A percentile compares a stretch with the other conserved stretches of the same genome.
Conservation (phyloP, 2,329 filamentous ascomycete genomes). For the Teratosphaeria pseudoeucalypti region DNA sequence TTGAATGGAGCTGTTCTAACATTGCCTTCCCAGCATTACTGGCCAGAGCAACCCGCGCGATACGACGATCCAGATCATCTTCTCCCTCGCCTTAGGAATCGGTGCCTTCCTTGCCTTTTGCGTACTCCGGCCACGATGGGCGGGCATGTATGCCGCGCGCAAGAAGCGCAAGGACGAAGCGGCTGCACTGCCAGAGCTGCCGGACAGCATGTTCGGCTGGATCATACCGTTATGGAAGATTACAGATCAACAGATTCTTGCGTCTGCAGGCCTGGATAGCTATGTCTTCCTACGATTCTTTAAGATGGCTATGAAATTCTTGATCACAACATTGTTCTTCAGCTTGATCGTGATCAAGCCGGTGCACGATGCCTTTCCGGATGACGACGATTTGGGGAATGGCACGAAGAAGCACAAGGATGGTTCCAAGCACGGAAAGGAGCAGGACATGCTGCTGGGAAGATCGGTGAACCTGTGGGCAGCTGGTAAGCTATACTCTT, state of each 20-base stretch:
- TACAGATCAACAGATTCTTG: conserved; percentile 78
- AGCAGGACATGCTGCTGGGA: neutral
- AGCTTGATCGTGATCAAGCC: conserved; percentile 72
- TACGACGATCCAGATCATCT: conserved; percentile 52
- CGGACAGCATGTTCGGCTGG: conserved; percentile 84
- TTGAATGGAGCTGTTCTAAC: neutral
- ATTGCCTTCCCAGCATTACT: conserved; percentile 14
- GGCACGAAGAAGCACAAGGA: neutral
- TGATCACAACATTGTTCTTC: conserved; percentile 70
- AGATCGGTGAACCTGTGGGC: neutral
- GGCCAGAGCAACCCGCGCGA: conserved; percentile 33
- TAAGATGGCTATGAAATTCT: conserved; percentile 83
- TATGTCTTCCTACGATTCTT: conserved; percentile 95
- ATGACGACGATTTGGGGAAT: conserved; percentile 24
- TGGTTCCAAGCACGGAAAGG: neutral
- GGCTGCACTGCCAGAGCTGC: conserved; percentile 64
- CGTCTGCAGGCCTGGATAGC: conserved; percentile 84
- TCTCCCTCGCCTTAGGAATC: conserved; percentile 61
- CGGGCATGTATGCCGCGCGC: conserved; percentile 71
- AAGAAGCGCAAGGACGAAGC: conserved; percentile 50
- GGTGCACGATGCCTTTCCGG: conserved; percentile 60
- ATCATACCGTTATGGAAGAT: conserved; percentile 76
- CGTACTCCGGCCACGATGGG: conserved; percentile 82
- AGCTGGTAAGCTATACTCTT: neutral
- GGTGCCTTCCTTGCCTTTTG: conserved; percentile 68